Conservation (phyloP, 805 yeast species). For the Starmerella scarabaei region DNA sequence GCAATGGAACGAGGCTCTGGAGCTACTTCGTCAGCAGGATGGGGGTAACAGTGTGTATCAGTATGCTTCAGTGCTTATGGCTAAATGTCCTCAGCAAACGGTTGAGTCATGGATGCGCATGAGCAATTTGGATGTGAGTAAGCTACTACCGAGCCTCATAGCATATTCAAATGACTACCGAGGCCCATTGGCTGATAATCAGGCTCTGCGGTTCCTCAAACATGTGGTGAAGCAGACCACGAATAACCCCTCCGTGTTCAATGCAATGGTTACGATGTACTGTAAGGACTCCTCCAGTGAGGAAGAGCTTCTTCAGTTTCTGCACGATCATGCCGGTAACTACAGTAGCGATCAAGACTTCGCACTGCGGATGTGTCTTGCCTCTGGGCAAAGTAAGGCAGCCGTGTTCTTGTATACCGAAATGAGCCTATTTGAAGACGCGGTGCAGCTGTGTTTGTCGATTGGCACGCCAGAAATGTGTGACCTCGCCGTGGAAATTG, state of each 20-base stretch:
- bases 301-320: constrained; percentile 35
- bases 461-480: constrained; percentile 33
- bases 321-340: constrained; percentile 32
- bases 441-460: constrained; percentile 59
- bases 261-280: constrained; percentile 55
- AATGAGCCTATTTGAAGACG: constrained; percentile 62
- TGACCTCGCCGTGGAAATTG: constrained; percentile 45
- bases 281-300: constrained; percentile 28
- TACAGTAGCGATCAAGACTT: constrained; percentile 41
- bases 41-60: constrained; percentile 40
- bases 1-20: constrained; percentile 62
- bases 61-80: constrained; percentile 54
- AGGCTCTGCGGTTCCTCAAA: constrained; percentile 51
- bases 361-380: constrained; percentile 58
- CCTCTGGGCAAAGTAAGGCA: constrained; percentile 43
- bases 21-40: constrained; percentile 35
- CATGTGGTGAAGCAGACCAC: constrained; percentile 35
- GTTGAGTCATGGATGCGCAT: constrained; percentile 65
- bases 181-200: constrained; percentile 39
- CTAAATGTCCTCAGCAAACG: constrained; percentile 55
- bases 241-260: constrained; percentile 42
- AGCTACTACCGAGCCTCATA: constrained; percentile 62
- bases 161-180: constrained; percentile 39
- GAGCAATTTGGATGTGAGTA: constrained; percentile 42
- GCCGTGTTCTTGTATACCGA: constrained; percentile 64